Evolutionary conservation across 768 basidiomycete genomes (phyloP), one percentile per base, ranked within the genome.

Genomic region (Boletus subcaerulescens): DNA sequence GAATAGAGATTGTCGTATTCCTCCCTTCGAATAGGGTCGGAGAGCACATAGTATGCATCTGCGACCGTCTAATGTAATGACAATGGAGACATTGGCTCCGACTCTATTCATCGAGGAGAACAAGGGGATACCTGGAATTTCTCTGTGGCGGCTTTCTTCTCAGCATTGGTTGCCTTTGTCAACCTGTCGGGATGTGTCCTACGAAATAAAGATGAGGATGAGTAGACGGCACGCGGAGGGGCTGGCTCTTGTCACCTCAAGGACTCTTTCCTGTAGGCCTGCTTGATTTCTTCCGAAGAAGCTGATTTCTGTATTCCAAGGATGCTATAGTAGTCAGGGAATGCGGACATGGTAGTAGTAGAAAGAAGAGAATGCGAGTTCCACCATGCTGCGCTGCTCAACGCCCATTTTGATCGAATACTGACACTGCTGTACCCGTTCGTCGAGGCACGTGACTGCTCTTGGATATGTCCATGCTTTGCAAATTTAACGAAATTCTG

Each of bases 11-110:
- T 59, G 60, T 92, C 91, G 59, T 92, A 92, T 70, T 92, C 89
- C 63, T 70, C 76, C 54, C 87, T 81, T 53, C 89, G 78, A 41
- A 78, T 77, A 5, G 85, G 71, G 70, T 97, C 92, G 3, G 91
- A 93, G 36, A 98, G 82, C 26, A 95, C 89, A 68, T 91, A 97
- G 73, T 96, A 96, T 17, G 93, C 93, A 70, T 97, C 94, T 50
- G 94, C 93, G 58, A 97, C 86, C 9, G 88, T 84, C 88, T 65
- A 17, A 35, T 15, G 32, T 18, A 35, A 36, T 22, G 26, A 13
- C 9, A 29, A 13, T n/a, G 26, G 45, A 18, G 35, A 44, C 14
- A 31, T 31, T 10, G 33, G 29, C 26, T 33, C 49, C 22, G 41
- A 20, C 15, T 15, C 13, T 17, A 5, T 39, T 40, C 40, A 24